phyloP scores from a whole-genome alignment of 345 rosid species.

The Lumnitzera littorea region DNA sequence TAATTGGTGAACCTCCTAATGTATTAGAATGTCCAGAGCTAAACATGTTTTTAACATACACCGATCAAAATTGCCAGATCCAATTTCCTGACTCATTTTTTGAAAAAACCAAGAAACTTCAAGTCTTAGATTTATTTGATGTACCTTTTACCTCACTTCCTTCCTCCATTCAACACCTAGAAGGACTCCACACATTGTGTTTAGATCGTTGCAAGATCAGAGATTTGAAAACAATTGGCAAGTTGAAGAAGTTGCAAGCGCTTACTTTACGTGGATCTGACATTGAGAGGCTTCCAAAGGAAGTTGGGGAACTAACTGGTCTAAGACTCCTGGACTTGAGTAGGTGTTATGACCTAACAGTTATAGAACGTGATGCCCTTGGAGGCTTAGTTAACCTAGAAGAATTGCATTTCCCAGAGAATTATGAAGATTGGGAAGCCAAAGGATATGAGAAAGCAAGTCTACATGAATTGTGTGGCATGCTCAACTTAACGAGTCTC shows the following conservation, averaged over 20 bases:
- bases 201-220: constrained; percentile 3
- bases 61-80: not conserved
- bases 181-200: constrained; percentile 10
- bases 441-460: constrained; percentile 6
- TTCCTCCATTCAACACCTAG: not conserved
- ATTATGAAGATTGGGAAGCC: constrained; percentile 13
- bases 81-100: constrained; percentile 9
- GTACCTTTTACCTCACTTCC: not conserved
- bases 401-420: constrained; percentile 11
- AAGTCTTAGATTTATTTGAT: constrained; percentile 7
- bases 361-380: constrained; percentile 13
- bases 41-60: not conserved
- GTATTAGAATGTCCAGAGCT: constrained; percentile 11
- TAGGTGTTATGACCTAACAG: constrained; percentile 5
- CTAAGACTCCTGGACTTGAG: constrained; percentile 17
- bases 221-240: constrained; percentile 3
- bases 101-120: constrained; percentile 5
- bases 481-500: constrained; percentile 8
- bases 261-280: constrained; percentile 6
- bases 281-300: not conserved
- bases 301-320: constrained; percentile 5
- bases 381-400: constrained; percentile 11
- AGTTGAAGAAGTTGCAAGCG: not conserved
- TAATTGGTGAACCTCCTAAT: constrained; percentile 4
- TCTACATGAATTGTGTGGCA: constrained; percentile 9